Conservation (phyloP, 176 grass and related monocot genomes). For the Melocanna baccifera region DNA sequence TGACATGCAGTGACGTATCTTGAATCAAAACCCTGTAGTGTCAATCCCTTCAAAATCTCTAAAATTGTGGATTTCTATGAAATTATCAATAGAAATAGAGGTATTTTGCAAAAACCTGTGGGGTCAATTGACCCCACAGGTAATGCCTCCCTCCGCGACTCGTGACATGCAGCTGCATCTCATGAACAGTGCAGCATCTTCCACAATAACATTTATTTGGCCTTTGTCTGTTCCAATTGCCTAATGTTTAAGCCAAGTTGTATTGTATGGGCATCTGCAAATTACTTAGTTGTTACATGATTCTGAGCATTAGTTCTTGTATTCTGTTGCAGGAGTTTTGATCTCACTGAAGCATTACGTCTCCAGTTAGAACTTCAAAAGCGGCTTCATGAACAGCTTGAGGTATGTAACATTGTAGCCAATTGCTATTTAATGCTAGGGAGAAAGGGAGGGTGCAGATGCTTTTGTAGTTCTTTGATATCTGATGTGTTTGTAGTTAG, state of each 20-base stretch:
- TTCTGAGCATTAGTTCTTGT: constrained; percentile 25
- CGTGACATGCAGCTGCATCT: neutral
- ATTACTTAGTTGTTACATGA: neutral
- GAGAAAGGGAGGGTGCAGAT: neutral
- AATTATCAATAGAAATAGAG: too few relatives aligned
- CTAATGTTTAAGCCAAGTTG: constrained; percentile 11
- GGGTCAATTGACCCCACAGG: too few relatives aligned
- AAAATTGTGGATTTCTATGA: too few relatives aligned
- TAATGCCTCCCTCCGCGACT: too few relatives aligned
- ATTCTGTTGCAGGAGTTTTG: constrained; percentile 58
- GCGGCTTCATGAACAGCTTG: constrained; percentile 95
- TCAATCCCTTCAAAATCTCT: too few relatives aligned
- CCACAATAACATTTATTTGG: neutral
- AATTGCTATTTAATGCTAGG: constrained; percentile 7
- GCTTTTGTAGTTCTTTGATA: neutral
- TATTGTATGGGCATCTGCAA: constrained; percentile 13
- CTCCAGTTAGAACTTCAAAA: constrained; percentile 98
- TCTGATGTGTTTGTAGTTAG: neutral
- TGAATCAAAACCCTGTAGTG: too few relatives aligned
- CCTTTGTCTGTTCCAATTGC: neutral
- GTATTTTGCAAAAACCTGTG: too few relatives aligned
- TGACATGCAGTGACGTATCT: neutral
- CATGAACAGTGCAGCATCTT: neutral
- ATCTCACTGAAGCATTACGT: constrained; percentile 86
- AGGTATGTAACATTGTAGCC: constrained; percentile 42